These are phyloP conservation scores for Thuidium tamariscinum DNA, from an alignment of 225 moss, liverwort and hornwort genomes.

Conservation along the genomic window DNA sequence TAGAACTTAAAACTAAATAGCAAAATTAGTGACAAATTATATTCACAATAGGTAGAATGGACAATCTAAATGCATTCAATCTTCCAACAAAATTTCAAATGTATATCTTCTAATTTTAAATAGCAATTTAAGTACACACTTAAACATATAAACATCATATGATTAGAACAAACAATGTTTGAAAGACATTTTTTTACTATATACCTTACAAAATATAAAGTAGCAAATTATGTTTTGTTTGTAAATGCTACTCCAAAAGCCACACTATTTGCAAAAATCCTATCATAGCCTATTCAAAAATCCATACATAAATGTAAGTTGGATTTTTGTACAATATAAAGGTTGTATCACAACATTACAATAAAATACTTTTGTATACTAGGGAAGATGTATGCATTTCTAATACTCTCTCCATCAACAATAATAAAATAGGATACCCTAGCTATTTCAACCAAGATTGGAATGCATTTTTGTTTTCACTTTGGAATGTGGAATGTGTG, in stretches of 20 bases:
- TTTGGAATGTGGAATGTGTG: too few species aligned
- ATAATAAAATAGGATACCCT: too few species aligned
- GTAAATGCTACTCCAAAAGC: constrained; percentile 56
- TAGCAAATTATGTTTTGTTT: constrained; percentile 42
- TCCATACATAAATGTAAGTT: neutral
- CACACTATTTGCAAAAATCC: constrained; percentile 43
- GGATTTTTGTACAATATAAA: neutral
- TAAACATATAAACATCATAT: neutral
- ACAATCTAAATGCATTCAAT: neutral
- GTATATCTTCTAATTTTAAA: neutral
- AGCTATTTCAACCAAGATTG: too few species aligned
- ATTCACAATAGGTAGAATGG: neutral
- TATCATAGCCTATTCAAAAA: constrained; percentile 46
- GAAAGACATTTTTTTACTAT: neutral
- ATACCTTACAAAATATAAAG: constrained; percentile 55
- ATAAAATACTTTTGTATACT: neutral
- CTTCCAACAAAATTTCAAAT: neutral
- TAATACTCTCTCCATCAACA: too few species aligned
- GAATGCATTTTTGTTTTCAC: too few species aligned
- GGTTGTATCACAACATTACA: neutral
- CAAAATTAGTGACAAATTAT: neutral
- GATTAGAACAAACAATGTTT: neutral
- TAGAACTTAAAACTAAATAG: neutral
- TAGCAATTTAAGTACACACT: neutral
- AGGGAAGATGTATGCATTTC: too few species aligned